A percentile compares a stretch with the other conserved stretches of the same genome.
Conservation (phyloP, 2,329 filamentous ascomycete genomes). For the Diaporthe caulivora region DNA sequence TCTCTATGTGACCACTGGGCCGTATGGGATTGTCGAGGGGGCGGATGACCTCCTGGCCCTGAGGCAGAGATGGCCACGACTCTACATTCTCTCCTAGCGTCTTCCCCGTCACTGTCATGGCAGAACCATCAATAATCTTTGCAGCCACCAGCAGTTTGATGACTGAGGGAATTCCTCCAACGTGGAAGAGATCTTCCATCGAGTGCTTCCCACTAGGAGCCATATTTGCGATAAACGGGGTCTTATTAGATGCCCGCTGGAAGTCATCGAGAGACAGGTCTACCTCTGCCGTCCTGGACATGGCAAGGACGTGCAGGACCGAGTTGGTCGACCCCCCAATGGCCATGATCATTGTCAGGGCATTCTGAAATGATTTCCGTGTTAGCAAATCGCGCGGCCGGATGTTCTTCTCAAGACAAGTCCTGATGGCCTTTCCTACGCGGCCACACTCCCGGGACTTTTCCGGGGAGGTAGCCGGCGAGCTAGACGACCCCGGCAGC, state of each 20-base stretch:
- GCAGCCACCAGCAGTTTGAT: constrained; percentile 89
- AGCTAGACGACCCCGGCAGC: constrained; percentile 84
- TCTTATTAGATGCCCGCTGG: constrained; percentile 83
- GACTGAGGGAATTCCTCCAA: constrained; percentile 87
- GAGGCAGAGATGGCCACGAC: constrained; percentile 77
- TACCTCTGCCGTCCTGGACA: constrained; percentile 84
- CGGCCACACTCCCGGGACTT: constrained; percentile 78
- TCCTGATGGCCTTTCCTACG: constrained; percentile 80
- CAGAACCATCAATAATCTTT: constrained; percentile 86
- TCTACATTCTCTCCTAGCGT: constrained; percentile 89
- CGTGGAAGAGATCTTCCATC: constrained; percentile 86
- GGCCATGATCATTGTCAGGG: constrained; percentile 85
- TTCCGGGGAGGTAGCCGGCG: constrained; percentile 79
- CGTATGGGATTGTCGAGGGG: constrained; percentile 88
- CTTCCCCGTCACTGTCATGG: constrained; percentile 89
- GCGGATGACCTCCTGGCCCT: constrained; percentile 85
- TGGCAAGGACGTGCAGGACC: constrained; percentile 86
- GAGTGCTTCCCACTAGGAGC: constrained; percentile 90
- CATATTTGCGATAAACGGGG: constrained; percentile 84
- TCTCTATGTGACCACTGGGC: constrained; percentile 87
- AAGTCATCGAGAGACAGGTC: constrained; percentile 89
- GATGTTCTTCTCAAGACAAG: constrained; percentile 81
- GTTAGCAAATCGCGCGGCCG: constrained; percentile 83
- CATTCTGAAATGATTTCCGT: constrained; percentile 84
- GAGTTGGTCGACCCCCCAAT: constrained; percentile 89